Evolutionary conservation across 306 rosid species (phyloP).

Genomic region (Pterocarpus santalinus): DNA sequence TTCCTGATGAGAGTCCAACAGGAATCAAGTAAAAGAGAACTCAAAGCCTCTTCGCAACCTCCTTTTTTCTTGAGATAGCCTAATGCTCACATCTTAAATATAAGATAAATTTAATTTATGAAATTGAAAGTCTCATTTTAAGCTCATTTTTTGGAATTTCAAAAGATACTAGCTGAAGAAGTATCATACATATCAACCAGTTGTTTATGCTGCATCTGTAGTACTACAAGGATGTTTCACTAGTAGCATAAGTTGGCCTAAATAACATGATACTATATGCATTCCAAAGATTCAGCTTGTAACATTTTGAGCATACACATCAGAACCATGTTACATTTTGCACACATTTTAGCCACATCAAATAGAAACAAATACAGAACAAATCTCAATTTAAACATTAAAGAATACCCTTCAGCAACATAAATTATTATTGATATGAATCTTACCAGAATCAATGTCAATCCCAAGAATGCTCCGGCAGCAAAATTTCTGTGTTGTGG

Average conservation of each 20-base stretch:
- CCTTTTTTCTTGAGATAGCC: neutral
- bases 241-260: constrained; percentile 23
- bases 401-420: constrained; percentile 13
- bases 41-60: constrained; percentile 1
- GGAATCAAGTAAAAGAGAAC: constrained; percentile 12
- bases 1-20: constrained; percentile 17
- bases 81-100: too few species aligned
- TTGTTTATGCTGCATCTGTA: neutral
- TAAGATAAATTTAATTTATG: neutral
- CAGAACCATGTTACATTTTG: neutral
- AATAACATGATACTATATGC: constrained; percentile 1
- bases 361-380: neutral
- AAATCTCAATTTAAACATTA: constrained; percentile 10
- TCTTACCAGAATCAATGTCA: constrained; percentile 90
- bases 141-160: neutral
- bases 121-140: neutral
- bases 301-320: neutral
- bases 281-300: constrained; percentile 10
- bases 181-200: constrained; percentile 7
- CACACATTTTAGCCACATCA: neutral
- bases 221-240: neutral
- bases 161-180: constrained; percentile 10
- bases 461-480: constrained; percentile 88
- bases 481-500: constrained; percentile 73
- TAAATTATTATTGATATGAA: constrained; percentile 32